Percentiles rank a stretch among this genome's conserved stretches.
phyloP scores from a whole-genome alignment of 2,329 filamentous ascomycete genomes.

The Hypomyces rosellus region DNA sequence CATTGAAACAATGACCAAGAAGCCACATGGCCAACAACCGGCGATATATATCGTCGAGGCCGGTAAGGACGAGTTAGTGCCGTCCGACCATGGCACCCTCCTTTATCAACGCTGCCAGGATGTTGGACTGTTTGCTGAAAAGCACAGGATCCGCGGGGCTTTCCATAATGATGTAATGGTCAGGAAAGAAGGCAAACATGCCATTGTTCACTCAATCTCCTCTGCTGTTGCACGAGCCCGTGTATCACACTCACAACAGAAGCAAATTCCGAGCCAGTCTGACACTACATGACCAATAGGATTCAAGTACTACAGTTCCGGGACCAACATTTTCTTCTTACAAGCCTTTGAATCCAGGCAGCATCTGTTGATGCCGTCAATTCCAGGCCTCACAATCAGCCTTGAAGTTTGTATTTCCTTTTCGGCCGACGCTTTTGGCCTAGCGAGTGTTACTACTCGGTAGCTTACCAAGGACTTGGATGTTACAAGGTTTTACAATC shows the following conservation, averaged over 20 bases:
- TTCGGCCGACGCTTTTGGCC: neutral
- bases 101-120: conserved; percentile 43
- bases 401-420: neutral
- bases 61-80: conserved; percentile 54
- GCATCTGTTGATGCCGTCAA: too few species aligned
- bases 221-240: conserved; percentile 15
- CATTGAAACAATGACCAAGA: conserved; percentile 35
- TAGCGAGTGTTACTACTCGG: neutral
- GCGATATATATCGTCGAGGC: conserved; percentile 48
- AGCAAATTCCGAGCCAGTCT: too few species aligned
- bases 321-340: too few species aligned
- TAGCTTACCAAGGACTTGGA: conserved; percentile 6
- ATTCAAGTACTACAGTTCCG: too few species aligned
- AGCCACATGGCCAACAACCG: conserved; percentile 22
- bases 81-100: conserved; percentile 40
- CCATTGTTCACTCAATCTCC: conserved; percentile 38
- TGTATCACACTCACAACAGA: neutral
- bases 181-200: conserved; percentile 36
- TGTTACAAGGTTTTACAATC: conserved; percentile 3
- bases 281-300: too few species aligned
- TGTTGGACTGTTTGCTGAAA: conserved; percentile 40
- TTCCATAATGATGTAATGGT: conserved; percentile 53
- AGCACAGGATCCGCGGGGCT: conserved; percentile 39
- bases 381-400: neutral
- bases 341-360: too few species aligned